Percentiles rank a stretch among this genome's conserved stretches.
Conservation (phyloP, 805 yeast genomes). For the Teunomyces cretensis region DNA sequence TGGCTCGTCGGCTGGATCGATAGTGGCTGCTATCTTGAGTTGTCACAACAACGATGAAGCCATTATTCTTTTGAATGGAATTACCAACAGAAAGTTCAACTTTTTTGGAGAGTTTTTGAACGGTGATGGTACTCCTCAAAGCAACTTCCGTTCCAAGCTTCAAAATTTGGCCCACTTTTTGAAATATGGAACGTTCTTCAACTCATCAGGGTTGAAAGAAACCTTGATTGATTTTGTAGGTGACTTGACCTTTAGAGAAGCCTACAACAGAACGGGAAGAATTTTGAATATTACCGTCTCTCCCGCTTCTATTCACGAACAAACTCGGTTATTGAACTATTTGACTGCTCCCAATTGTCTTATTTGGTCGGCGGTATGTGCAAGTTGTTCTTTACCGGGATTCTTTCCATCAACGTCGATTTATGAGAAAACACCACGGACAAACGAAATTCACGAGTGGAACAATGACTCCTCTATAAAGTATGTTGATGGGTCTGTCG, state of each 20-base stretch:
- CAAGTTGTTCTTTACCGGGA: slow-evolving; percentile 92
- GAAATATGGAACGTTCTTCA: slow-evolving; percentile 89
- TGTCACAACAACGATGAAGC: slow-evolving; percentile 76
- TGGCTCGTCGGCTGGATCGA: slow-evolving; percentile 96
- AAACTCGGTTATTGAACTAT: slow-evolving; percentile 78
- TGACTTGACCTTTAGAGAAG: slow-evolving; percentile 89
- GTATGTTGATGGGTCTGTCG: slow-evolving; percentile 95
- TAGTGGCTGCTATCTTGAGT: slow-evolving; percentile 85
- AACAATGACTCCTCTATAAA: slow-evolving; percentile 66
- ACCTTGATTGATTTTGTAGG: slow-evolving; percentile 83
- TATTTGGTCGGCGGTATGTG: slow-evolving; percentile 88
- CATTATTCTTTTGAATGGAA: slow-evolving; percentile 52
- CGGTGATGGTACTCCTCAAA: slow-evolving; percentile 40
- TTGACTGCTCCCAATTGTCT: slow-evolving; percentile 79
- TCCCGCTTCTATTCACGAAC: slow-evolving; percentile 87
- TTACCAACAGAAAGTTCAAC: slow-evolving; percentile 56
- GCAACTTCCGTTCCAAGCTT: slow-evolving; percentile 47
- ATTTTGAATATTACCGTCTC: slow-evolving; percentile 94
- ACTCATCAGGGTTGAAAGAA: slow-evolving; percentile 62
- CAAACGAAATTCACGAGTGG: slow-evolving; percentile 81
- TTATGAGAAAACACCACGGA: slow-evolving; percentile 74
- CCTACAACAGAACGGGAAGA: slow-evolving; percentile 89
- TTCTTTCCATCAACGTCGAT: slow-evolving; percentile 84
- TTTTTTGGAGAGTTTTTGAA: slow-evolving; percentile 51
- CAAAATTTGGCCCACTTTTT: slow-evolving; percentile 51